Conservation (phyloP, 768 basidiomycete species). For the Lepiota subincarnata region DNA sequence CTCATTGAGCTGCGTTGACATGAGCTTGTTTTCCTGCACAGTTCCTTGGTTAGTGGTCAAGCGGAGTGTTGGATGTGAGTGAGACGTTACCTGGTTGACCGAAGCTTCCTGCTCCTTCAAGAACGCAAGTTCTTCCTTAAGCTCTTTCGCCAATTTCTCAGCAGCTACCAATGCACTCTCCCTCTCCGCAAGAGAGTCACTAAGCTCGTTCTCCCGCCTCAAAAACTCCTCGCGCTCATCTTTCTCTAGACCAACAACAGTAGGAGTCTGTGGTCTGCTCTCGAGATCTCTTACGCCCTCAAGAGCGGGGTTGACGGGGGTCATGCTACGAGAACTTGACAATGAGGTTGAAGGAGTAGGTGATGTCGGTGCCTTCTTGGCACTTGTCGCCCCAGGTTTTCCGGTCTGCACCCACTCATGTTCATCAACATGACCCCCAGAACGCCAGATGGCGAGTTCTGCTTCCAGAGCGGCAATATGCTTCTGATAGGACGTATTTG, state of each 20-base stretch:
- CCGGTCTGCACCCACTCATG: slow-evolving; percentile 74
- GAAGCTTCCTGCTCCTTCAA: slow-evolving; percentile 87
- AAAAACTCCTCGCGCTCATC: slow-evolving; percentile 98
- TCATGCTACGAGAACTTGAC: slow-evolving; percentile 52
- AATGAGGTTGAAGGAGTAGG: slow-evolving; percentile 55
- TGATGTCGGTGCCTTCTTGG: slow-evolving; percentile 65
- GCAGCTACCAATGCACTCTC: slow-evolving; percentile 77
- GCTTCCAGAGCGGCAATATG: slow-evolving; percentile 89
- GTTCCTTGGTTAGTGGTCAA: not conserved
- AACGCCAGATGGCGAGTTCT: slow-evolving; percentile 85
- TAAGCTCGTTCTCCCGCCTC: slow-evolving; percentile 93
- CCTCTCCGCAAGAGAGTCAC: slow-evolving; percentile 87
- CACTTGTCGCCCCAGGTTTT: slow-evolving; percentile 51
- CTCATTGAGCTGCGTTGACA: slow-evolving; percentile 92
- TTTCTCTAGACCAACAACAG: slow-evolving; percentile 83
- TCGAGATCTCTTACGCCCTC: slow-evolving; percentile 74
- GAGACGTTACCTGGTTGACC: slow-evolving; percentile 58
- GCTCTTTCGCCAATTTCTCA: slow-evolving; percentile 83
- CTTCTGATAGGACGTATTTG: slow-evolving; percentile 78
- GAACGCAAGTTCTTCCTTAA: slow-evolving; percentile 85
- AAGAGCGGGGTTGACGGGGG: slow-evolving; percentile 68
- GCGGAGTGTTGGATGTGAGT: not conserved
- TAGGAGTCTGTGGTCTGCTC: slow-evolving; percentile 90
- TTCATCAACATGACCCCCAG: slow-evolving; percentile 81
- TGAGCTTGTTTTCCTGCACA: slow-evolving; percentile 83